Evolutionary conservation across 2,329 filamentous ascomycete genomes (phyloP).

Genomic region (Arthroderma sp.): DNA sequence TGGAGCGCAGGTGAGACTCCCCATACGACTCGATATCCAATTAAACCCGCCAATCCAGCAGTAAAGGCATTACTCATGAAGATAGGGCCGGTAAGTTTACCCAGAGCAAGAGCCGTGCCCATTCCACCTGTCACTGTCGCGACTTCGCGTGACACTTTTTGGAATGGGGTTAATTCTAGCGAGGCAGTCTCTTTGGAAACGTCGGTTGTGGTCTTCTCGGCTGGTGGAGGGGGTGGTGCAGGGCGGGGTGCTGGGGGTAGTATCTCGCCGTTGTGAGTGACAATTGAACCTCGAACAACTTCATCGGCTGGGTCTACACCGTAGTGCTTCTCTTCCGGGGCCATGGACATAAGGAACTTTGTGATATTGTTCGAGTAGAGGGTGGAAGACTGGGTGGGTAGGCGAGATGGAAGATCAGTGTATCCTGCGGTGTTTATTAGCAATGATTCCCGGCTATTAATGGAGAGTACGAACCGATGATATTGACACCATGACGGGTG

Average conservation of each 20-base stretch:
- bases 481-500: conserved; percentile 63
- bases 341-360: conserved; percentile 73
- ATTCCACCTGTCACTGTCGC: conserved; percentile 63
- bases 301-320: conserved; percentile 71
- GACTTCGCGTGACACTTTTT: conserved; percentile 65
- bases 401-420: conserved; percentile 72
- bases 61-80: conserved; percentile 86
- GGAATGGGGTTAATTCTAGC: conserved; percentile 65
- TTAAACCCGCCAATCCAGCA: conserved; percentile 68
- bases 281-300: conserved; percentile 73
- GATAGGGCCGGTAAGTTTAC: conserved; percentile 65
- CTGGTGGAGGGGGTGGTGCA: conserved; percentile 40
- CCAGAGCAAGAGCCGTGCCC: conserved; percentile 59
- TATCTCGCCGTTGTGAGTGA: conserved; percentile 64
- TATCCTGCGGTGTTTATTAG: conserved; percentile 42
- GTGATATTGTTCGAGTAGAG: conserved; percentile 90
- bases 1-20: conserved; percentile 72
- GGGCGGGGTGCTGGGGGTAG: conserved; percentile 63
- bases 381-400: conserved; percentile 80
- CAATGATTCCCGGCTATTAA: neutral
- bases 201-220: conserved; percentile 29
- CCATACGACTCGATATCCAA: conserved; percentile 83
- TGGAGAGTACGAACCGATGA: conserved; percentile 51
- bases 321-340: conserved; percentile 63
- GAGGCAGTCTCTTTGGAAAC: conserved; percentile 40